Conservation (phyloP, 768 basidiomycete species). For the Boletus coccyginus region DNA sequence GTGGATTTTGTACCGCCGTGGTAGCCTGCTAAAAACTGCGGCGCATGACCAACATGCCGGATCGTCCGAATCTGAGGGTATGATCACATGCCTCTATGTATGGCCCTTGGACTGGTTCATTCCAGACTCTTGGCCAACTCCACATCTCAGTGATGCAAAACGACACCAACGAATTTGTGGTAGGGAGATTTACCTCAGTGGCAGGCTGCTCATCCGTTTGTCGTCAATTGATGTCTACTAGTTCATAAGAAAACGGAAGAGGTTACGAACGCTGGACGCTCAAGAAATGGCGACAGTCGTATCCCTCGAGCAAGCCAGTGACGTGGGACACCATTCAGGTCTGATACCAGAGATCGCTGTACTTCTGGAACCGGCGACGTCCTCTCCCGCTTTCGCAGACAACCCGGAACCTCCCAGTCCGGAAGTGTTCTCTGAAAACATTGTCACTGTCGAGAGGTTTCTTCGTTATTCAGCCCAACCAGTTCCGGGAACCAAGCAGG, state of each 20-base stretch:
- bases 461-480: slow-evolving; percentile 13
- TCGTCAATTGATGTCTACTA: background rate
- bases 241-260: slow-evolving; percentile 29
- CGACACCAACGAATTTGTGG: slow-evolving; percentile 24
- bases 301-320: background rate
- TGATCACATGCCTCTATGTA: too few species aligned
- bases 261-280: slow-evolving; percentile 2
- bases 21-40: too few species aligned
- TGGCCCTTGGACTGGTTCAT: too few species aligned
- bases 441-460: slow-evolving; percentile 28
- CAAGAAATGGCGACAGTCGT: background rate
- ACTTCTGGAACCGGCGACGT: slow-evolving; percentile 6
- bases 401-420: background rate
- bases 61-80: too few species aligned
- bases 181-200: slow-evolving; percentile 1
- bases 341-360: slow-evolving; percentile 20
- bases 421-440: background rate
- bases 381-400: background rate
- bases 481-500: background rate
- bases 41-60: too few species aligned
- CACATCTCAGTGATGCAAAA: slow-evolving; percentile 3
- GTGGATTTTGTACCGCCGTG: too few species aligned
- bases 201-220: background rate
- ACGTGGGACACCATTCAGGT: background rate
- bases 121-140: background rate